Base-by-base conservation (phyloP, 2,329 filamentous ascomycete genomes). In the Cladobotryum protrusum region DNA sequence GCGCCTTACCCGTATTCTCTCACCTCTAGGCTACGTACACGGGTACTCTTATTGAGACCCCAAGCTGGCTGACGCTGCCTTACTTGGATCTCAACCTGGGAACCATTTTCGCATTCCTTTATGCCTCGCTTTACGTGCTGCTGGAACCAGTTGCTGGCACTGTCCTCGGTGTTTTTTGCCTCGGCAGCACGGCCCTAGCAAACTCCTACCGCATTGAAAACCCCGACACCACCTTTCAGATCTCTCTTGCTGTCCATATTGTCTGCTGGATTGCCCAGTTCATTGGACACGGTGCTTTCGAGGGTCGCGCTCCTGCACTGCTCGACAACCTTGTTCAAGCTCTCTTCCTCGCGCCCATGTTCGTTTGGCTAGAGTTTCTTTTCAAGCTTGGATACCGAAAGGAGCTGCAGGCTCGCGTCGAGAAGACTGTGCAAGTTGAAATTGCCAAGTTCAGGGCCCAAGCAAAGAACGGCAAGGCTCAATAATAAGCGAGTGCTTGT, bases 361-460 rank as follows among this genome's bases (percentile, higher is more conserved):
- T 97, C 61, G 92, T 97, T 52, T 99, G 93, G 88, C 86, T 99
- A 60, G 91, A 97, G 72, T 72, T 95, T 19, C 77, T 99, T 20
- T 99, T 99, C 74, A 83, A 78, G 61, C 80, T 95, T 45, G 93
- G 93, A 44, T 99, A 97, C 70, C 82, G 93, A 52, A 87, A 85
- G 1, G 90, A 95, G 67, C 75, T 99, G 58, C 89, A 92, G 72
- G 78, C 79, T 53, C 82, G 92, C 45, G 81, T 97, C 41, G 82
- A 92, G 54, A 83, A 84, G 65, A 82, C 79, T 35, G 88, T 96
- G 3, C 71, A 83, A 63, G 74, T 81, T 58, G 89, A 96, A 65
- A 78, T 96, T 56, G 77, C 81, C 58, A 93, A 89, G 68, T 85
- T 90, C 65, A 82, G 74, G 60, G 72, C 77, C 34, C 71, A 74